Evolutionary conservation across 352 stramenopile genomes (phyloP).

Genomic region (Globisporangium polare): DNA sequence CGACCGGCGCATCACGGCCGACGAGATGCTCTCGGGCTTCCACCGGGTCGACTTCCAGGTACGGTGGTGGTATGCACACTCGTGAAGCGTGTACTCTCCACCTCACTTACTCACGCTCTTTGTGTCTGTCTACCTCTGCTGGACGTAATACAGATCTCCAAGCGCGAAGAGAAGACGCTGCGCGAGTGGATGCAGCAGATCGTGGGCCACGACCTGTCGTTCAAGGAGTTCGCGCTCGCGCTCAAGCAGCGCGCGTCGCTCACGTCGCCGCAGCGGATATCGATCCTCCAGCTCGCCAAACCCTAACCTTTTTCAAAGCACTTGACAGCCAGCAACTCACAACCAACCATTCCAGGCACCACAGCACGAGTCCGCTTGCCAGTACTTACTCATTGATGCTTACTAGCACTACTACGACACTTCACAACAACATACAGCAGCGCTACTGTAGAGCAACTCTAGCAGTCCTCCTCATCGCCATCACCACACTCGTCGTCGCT

Average conservation of each 20-base stretch:
- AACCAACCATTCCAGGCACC: neutral
- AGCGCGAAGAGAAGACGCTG: constrained; percentile 37
- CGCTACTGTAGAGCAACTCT: neutral
- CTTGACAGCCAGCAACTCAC: neutral
- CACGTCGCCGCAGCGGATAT: constrained; percentile 38
- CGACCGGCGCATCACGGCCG: constrained; percentile 27
- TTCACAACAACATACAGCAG: neutral
- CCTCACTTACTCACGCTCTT: neutral
- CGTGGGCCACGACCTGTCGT: constrained; percentile 43
- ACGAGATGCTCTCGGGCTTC: constrained; percentile 46
- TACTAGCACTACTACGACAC: neutral
- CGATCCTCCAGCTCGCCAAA: constrained; percentile 25
- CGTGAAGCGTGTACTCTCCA: neutral
- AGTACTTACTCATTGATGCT: too few relatives aligned
- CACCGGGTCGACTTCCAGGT: constrained; percentile 47
- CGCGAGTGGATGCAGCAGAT: constrained; percentile 45
- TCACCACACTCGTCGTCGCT: constrained; percentile 2
- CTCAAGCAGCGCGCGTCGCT: constrained; percentile 54
- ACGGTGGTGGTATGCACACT: neutral
- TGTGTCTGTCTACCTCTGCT: neutral
- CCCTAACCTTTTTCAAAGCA: neutral
- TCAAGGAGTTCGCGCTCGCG: constrained; percentile 54
- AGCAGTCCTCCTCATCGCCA: neutral
- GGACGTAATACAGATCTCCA: constrained; percentile 20
- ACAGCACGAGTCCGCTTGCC: too few relatives aligned